Evolutionary conservation across 2,329 filamentous ascomycete species (phyloP), one percentile per base, ranked within the genome.

Genomic region (Hypoxylon sp.): DNA sequence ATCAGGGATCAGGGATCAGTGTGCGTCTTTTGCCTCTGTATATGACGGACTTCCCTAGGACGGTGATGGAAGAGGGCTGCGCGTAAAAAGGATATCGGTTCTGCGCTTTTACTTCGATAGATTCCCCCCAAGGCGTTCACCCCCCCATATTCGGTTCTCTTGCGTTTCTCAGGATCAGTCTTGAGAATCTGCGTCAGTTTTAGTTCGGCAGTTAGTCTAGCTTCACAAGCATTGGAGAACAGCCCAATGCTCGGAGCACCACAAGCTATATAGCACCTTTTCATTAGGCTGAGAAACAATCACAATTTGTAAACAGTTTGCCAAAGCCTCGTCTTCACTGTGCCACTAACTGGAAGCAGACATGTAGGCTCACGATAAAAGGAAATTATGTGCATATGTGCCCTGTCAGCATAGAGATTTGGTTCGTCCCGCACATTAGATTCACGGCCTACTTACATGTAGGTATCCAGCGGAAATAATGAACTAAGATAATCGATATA

Each of bases 51-150:
- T 64, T 44, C 54, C 59, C 59, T 68, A 27, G 74, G 68, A 69
- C 66, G 64, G 72, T 51, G 66, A 73, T 46, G 69, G 64, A 69
- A 68, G 68, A 72, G 64, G 64, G 70, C 61, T 61, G 58, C 59
- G 63, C 68, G 69, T 71, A 73, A 75, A 75, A 71, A 58, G 70
- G 48, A 48, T 66, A 49, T 56, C 4, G 69, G 65, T 66, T 71
- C 68, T 70, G 54, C 69, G 62, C 51, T 66, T 69, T 65, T 73
- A 61, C 72, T 73, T 76, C 66, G 73, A 78, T 78, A 78, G 77
- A 78, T 76, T 75, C 74, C 72, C 72, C 54, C 70, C 63, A 40
- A 62, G 74, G 72, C 69, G 68, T 72, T 72, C 63, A 63, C 56
- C 66, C 69, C 69, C 62, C 51, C 68, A 70, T 27, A 27, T 75